Evolutionary conservation across 352 stramenopile genomes (phyloP).

Genomic region (Globisporangium nagaii): DNA sequence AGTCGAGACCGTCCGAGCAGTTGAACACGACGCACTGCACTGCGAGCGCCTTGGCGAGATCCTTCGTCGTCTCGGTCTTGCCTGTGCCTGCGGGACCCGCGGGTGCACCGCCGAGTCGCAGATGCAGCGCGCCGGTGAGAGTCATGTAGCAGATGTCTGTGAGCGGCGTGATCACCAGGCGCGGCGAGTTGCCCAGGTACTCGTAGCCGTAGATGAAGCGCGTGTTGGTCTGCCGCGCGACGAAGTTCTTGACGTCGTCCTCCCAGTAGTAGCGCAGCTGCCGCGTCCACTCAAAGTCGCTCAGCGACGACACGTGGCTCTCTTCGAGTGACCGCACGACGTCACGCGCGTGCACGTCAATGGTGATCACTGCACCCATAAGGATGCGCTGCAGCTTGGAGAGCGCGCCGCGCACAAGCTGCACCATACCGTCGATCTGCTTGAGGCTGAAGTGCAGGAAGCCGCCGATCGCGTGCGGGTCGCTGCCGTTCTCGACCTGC

Average conservation of each 20-base stretch:
- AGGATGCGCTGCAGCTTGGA: constrained; percentile 86
- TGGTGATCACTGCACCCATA: constrained; percentile 89
- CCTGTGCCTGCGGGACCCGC: constrained; percentile 91
- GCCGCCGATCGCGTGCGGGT: constrained; percentile 62
- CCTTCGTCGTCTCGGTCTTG: constrained; percentile 95
- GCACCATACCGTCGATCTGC: constrained; percentile 92
- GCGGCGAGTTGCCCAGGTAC: constrained; percentile 79
- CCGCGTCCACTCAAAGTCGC: constrained; percentile 90
- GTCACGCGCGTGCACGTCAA: constrained; percentile 90
- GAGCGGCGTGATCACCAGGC: constrained; percentile 78
- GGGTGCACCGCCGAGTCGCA: constrained; percentile 89
- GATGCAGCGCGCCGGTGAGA: constrained; percentile 91
- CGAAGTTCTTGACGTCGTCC: constrained; percentile 83
- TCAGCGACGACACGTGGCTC: constrained; percentile 73
- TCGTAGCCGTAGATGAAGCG: constrained; percentile 85
- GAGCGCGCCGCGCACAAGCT: constrained; percentile 81
- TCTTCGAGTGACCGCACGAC: constrained; percentile 81
- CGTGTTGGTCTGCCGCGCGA: constrained; percentile 77
- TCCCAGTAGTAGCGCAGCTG: constrained; percentile 89
- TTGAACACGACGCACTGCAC: constrained; percentile 96
- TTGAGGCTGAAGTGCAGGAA: constrained; percentile 88
- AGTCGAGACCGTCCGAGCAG: constrained; percentile 93
- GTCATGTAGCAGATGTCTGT: constrained; percentile 93
- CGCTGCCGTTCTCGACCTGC: constrained; percentile 62
- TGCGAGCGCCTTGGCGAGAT: constrained; percentile 91